phyloP scores from a whole-genome alignment of 805 yeast genomes.

The Nakazawaea siamensis region DNA sequence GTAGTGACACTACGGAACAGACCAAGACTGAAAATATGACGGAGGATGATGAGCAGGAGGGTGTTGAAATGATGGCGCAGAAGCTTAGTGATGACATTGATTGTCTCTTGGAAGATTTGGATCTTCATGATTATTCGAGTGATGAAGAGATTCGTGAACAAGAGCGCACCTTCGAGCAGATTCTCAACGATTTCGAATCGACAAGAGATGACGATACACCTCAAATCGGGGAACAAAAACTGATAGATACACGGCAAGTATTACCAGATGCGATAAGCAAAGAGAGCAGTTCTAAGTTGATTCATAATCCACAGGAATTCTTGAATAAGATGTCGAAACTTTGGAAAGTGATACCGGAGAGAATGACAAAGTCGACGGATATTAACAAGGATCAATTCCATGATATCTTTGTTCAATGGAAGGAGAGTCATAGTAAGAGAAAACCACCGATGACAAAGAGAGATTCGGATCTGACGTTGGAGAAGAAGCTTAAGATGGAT shows the following conservation, averaged over 20 bases:
- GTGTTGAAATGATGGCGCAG: background rate
- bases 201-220: slow-evolving; percentile 9
- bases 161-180: slow-evolving; percentile 1
- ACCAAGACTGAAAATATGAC: slow-evolving; percentile 8
- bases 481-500: background rate
- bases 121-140: no score
- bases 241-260: slow-evolving; percentile 1
- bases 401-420: slow-evolving; percentile 7
- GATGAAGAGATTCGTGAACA: background rate
- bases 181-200: slow-evolving; percentile 9
- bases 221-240: no score
- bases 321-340: slow-evolving; percentile 7
- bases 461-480: background rate
- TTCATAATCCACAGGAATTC: slow-evolving; percentile 7
- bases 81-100: no score
- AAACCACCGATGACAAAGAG: background rate
- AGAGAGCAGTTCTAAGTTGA: background rate
- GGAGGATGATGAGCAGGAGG: slow-evolving; percentile 2
- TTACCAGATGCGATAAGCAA: slow-evolving; percentile 1
- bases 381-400: slow-evolving; percentile 8
- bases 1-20: slow-evolving; percentile 8
- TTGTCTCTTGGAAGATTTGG: background rate
- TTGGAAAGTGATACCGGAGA: slow-evolving; percentile 7
- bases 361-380: slow-evolving; percentile 1
- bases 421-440: slow-evolving; percentile 1